Evolutionary conservation across 2,329 filamentous ascomycete species (phyloP), one percentile per base, ranked within the genome.

Genomic region (Tolypocladium ovalisporum): DNA sequence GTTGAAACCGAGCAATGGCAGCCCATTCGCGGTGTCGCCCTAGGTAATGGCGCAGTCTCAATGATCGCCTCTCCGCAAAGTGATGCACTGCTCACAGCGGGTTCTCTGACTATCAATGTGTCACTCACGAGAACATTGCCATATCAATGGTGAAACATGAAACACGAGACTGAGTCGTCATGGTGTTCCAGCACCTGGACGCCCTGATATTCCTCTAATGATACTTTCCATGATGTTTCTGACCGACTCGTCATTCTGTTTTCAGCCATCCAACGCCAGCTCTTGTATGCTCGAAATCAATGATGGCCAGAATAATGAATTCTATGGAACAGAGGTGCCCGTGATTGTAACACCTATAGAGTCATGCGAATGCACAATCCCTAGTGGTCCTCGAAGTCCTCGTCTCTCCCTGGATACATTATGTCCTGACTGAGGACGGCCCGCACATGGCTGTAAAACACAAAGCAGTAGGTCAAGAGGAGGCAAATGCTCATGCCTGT

Each of bases 331-430:
- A 27, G n/a, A n/a, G 32, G 17, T 34, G 17, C 27, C 8, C 6
- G 47, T 32, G 19, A 32, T 10, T 51, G 17, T 7, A 29, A 47
- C 15, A 19, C 37, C n/a, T n/a, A n/a, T n/a, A n/a, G n/a, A n/a
- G n/a, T n/a, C n/a, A n/a, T n/a, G n/a, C n/a, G n/a, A n/a, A n/a
- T n/a, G n/a, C n/a, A n/a, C n/a, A n/a, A n/a, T n/a, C n/a, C n/a
- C n/a, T n/a, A n/a, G n/a, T 63, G 63, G 36, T 80, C 77, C 53
- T 78, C 71, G 17, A 79, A 73, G 60, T 82, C 79, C 65, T 82
- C 79, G 56, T 82, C 79, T 47, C 77, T 71, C 22, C 78, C 79
- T 0, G 79, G 78, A 58, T 80, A 79, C 75, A 82, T 78, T 57
- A 82, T 81, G 40, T 82, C 79, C 62, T 79, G 76, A n/a, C 70